Base-by-base conservation (phyloP, 2,329 filamentous ascomycete genomes). In the Aspergillus calidoustus region DNA sequence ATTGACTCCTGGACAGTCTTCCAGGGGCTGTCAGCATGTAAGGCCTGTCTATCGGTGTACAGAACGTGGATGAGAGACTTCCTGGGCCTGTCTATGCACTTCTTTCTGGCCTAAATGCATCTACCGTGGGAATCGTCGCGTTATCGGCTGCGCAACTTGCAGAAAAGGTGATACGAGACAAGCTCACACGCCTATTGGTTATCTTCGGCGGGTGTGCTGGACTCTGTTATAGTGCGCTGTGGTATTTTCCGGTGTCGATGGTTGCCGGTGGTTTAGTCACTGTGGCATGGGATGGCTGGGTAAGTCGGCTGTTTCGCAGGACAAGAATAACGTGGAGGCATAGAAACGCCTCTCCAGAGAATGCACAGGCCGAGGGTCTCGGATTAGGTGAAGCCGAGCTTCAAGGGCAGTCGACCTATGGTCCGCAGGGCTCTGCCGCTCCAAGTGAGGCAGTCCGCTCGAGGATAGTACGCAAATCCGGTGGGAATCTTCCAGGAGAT, bases 51-150 rank as follows among this genome's bases (percentile, higher is more conserved):
- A 38, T 38, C 31, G 31, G 89, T 1, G 83, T 92, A 2, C 83
- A 85, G 38, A 83, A 79, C 38, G 85, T 92, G 25, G 78, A 79
- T 3, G 81, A 86, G 1, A 79, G 79, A 0, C 81, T 92, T 0
- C 90, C 89, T 0, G 71, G 76, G 0, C 81, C 85, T 0, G 89
- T 86, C 0, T 92, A 91, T 68, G 89, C 89, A 0, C 79, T 92
- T 0, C 80, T 93, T 0, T 91, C 87, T 0, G 90, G 90, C 0
- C 80, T 93, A 5, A 92, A 92, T 68, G 85, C 89, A 0, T 85
- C 89, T 0, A 91, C 88, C 0, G 90, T 92, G 0, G 90, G 90
- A 0, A 85, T 92, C 31, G 87, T 92, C 59, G 87, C 89, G 0
- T 77, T 92, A 0, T 89, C 90, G 1, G 90, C 88, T 0, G 86